Evolutionary conservation across 805 yeast genomes (phyloP), one percentile per base, ranked within the genome.

Genomic region (Spathaspora gorwiae): DNA sequence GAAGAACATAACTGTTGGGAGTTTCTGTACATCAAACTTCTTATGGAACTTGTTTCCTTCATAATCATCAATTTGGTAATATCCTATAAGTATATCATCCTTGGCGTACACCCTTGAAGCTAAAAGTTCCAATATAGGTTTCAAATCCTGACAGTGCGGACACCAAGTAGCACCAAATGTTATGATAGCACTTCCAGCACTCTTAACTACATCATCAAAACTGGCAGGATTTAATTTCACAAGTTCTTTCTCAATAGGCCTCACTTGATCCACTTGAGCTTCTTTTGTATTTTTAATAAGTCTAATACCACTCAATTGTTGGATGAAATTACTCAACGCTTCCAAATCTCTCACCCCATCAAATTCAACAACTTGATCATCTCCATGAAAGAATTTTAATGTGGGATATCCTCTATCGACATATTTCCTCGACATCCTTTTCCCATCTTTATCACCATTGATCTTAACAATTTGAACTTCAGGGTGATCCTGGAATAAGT

Each of bases 361-460:
- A 49, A 71, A 86, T 45, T 75, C 81, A 30, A 76, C 59, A n/a
- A 85, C 80, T 34, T 75, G 64, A 14, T 67, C 57, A 36, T 66
- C 65, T 13, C 78, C 76, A 33, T 81, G 79, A 54, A 85, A 78
- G 49, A 84, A 63, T 52, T 73, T 72, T 44, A 87, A 59, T 35
- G 83, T 78, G 4, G 96, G 96, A 56, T 70, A 87, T 11, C 87
- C 86, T 33, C 77, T 66, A 35, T 79, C 61, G n/a, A 72, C 71
- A 59, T 72, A 81, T 54, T 73, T 68, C 46, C 68, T 70, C 26
- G 78, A 70, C 62, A 78, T 66, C 47, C 70, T 67, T 40, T 73
- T 72, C 49, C 84, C 74, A 42, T 67, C 71, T 45, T 62, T 41
- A 50, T 83, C 88, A 1, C 83, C 88, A 58, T 83, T 80, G 40